These are phyloP conservation scores for Scenedesmus sp. DNA, from an alignment of 163 green algal species.

Conservation along the genomic window DNA sequence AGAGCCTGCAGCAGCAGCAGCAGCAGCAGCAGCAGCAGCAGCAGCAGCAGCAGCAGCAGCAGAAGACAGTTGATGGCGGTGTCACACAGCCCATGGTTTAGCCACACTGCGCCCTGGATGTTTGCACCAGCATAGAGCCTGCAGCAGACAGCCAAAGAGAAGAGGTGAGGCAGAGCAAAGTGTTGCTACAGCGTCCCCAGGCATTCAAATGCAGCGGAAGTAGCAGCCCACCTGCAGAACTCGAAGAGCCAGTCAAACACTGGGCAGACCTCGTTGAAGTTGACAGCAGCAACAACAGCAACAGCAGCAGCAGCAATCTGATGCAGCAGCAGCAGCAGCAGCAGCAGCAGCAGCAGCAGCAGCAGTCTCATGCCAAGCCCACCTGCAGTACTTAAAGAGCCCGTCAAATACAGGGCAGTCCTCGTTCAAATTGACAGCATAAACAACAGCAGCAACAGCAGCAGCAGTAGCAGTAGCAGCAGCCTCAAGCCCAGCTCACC, in stretches of 20 bases:
- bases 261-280: constrained; percentile 94
- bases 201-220: background rate
- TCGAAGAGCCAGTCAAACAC: constrained; percentile 92
- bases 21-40: background rate
- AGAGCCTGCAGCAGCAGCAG: constrained; percentile 71
- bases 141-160: background rate
- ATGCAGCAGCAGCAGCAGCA: constrained; percentile 66
- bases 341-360: constrained; percentile 58
- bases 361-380: background rate
- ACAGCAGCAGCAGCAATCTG: constrained; percentile 83
- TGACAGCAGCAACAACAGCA: constrained; percentile 75
- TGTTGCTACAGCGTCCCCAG: no score
- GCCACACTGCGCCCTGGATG: background rate
- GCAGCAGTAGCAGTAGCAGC: no score
- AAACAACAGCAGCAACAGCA: no score
- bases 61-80: constrained; percentile 98
- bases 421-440: no score
- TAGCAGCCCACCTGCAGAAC: constrained; percentile 71
- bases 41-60: constrained; percentile 74
- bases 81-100: constrained; percentile 73
- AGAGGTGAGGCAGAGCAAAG: no score
- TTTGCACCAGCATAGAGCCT: constrained; percentile 72
- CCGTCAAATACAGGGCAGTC: no score
- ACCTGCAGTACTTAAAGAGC: no score
- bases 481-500: background rate